phyloP scores from a whole-genome alignment of 805 yeast genomes.

The Starmerella vaccinii region DNA sequence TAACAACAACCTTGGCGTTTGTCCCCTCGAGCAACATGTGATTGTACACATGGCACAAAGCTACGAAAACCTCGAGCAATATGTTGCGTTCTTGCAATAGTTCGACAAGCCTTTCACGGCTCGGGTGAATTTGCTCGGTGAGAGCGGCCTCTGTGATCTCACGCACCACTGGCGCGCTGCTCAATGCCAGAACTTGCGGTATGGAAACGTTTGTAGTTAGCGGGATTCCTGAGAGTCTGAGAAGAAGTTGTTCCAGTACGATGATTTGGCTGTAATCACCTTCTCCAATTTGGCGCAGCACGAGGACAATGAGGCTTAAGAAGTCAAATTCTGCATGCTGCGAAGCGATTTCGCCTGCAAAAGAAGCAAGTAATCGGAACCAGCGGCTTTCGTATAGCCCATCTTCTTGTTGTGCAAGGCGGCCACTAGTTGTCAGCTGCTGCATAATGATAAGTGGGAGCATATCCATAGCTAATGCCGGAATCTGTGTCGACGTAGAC shows the following conservation, averaged over 20 bases:
- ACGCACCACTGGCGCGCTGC: constrained; percentile 6
- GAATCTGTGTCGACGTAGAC: constrained; percentile 1
- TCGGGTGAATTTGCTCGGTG: constrained; percentile 17
- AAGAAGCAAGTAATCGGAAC: constrained; percentile 19
- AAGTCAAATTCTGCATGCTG: constrained; percentile 16
- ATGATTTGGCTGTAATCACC: constrained; percentile 11
- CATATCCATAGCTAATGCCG: constrained; percentile 20
- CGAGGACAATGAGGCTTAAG: constrained; percentile 11
- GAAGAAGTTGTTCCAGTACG: constrained; percentile 14
- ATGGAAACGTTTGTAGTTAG: constrained; percentile 11
- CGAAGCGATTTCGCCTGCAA: constrained; percentile 20
- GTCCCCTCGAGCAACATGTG: not conserved
- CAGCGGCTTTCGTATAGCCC: constrained; percentile 17
- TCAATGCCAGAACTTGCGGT: constrained; percentile 12
- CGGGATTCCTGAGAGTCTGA: constrained; percentile 17
- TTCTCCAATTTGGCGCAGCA: constrained; percentile 11
- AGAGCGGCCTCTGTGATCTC: constrained; percentile 3
- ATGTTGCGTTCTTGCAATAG: constrained; percentile 5
- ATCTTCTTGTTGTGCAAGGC: constrained; percentile 16
- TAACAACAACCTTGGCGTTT: constrained; percentile 15
- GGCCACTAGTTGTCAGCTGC: constrained; percentile 17
- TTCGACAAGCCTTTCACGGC: constrained; percentile 3
- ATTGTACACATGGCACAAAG: constrained; percentile 9
- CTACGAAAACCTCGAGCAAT: constrained; percentile 2
- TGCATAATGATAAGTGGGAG: constrained; percentile 20